Evolutionary conservation across 805 yeast species (phyloP).

Genomic region (Clavispora fructus): DNA sequence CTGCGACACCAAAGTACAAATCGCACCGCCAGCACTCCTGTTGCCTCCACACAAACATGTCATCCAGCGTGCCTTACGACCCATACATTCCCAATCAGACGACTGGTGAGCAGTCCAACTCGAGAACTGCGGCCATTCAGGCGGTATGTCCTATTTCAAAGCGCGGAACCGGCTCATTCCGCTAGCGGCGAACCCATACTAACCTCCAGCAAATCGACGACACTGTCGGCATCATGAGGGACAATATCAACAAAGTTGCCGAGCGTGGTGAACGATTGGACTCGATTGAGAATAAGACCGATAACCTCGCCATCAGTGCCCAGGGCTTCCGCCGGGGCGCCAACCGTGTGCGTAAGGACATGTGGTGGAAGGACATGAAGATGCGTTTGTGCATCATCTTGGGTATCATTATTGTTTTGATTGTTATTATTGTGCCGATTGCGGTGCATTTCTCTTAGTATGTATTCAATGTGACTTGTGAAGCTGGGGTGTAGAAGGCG

Average conservation of each 20-base stretch:
- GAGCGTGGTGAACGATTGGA: conserved; percentile 93
- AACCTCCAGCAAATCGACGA: conserved; percentile 73
- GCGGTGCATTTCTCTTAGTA: conserved; percentile 71
- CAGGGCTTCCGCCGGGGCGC: conserved; percentile 96
- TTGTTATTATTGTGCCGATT: conserved; percentile 89
- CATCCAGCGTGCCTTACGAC: conserved; percentile 78
- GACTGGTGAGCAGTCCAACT: conserved; percentile 45
- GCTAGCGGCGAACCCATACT: conserved; percentile 15
- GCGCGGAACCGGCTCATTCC: neutral
- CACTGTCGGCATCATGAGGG: conserved; percentile 96
- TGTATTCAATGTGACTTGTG: neutral
- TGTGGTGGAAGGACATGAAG: conserved; percentile 99
- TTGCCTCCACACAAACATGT: conserved; percentile 36
- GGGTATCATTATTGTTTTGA: conserved; percentile 67
- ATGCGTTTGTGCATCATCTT: conserved; percentile 87
- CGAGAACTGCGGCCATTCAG: conserved; percentile 76
- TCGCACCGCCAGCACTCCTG: neutral
- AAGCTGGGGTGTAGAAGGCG: neutral
- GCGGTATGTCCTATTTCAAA: conserved; percentile 49
- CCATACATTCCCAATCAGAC: conserved; percentile 71
- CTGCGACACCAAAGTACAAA: neutral
- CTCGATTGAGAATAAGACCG: conserved; percentile 88
- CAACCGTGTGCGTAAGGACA: conserved; percentile 92
- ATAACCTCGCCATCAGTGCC: conserved; percentile 85
- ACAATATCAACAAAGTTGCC: conserved; percentile 91